Conservation (phyloP, 176 grass and related monocot species). For the Triticum monococcum region DNA sequence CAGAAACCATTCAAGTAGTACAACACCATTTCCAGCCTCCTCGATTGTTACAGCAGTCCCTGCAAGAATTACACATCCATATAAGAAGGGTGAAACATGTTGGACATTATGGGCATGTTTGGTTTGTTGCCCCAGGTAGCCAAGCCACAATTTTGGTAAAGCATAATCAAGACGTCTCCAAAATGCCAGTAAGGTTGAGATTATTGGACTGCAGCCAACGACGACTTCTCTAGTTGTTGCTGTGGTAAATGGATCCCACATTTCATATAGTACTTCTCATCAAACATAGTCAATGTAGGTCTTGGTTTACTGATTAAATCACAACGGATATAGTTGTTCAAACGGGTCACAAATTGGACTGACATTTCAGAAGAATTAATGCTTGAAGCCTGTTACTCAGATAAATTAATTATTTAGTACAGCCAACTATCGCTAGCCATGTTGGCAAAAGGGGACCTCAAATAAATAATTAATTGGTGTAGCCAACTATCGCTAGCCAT, state of each 20-base stretch:
- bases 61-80: constrained; percentile 75
- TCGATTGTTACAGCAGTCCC: constrained; percentile 55
- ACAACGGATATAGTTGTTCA: background rate
- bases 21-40: constrained; percentile 56
- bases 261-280: background rate
- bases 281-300: background rate
- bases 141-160: background rate
- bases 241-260: background rate
- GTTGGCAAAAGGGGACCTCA: background rate
- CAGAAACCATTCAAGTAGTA: constrained; percentile 41
- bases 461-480: background rate
- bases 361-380: background rate
- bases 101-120: constrained; percentile 51
- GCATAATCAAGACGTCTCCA: background rate
- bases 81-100: constrained; percentile 57
- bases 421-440: background rate
- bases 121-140: constrained; percentile 25
- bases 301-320: background rate
- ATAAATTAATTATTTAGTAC: background rate
- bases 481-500: background rate
- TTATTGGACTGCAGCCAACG: background rate
- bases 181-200: background rate
- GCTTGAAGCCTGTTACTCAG: background rate
- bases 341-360: background rate
- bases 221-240: background rate